Percentiles rank a stretch among this genome's conserved stretches.
These are phyloP conservation scores for Pythium apleroticum DNA, from an alignment of 352 stramenopile genomes.

Conservation along the genomic window DNA sequence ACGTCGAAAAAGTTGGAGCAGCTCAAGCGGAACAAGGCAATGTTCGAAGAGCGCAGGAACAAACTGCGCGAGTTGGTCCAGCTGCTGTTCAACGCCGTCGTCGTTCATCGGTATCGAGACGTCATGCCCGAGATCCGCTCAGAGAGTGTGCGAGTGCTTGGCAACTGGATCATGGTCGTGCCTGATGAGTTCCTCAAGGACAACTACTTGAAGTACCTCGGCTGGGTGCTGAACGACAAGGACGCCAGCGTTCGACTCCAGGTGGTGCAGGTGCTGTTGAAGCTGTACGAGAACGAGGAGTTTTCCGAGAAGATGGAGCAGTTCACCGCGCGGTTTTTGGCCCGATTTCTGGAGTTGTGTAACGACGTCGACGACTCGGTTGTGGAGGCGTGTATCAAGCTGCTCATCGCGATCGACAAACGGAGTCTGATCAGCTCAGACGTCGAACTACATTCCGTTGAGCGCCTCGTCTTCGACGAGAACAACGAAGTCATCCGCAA, in stretches of 20 bases:
- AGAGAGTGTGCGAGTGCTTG: constrained; percentile 79
- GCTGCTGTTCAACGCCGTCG: constrained; percentile 70
- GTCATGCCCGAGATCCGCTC: constrained; percentile 92
- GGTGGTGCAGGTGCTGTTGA: constrained; percentile 79
- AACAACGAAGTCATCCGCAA: constrained; percentile 74
- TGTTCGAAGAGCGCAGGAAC: constrained; percentile 61
- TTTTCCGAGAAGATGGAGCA: constrained; percentile 67
- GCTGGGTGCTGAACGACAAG: constrained; percentile 95
- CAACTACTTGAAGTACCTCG: constrained; percentile 96
- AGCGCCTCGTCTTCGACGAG: constrained; percentile 81
- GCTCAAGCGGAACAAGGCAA: constrained; percentile 63
- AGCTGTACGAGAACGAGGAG: constrained; percentile 80
- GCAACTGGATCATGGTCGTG: constrained; percentile 79
- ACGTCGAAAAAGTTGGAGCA: constrained; percentile 54
- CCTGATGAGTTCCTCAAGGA: constrained; percentile 92
- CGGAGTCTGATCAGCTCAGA: constrained; percentile 77
- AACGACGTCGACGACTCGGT: constrained; percentile 77
- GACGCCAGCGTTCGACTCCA: constrained; percentile 74
- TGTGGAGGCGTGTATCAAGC: constrained; percentile 62
- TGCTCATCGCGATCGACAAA: constrained; percentile 84
- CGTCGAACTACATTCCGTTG: constrained; percentile 70
- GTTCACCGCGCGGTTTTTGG: constrained; percentile 79
- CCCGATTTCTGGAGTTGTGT: constrained; percentile 79
- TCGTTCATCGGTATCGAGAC: constrained; percentile 89
- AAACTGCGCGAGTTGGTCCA: constrained; percentile 64